Percentiles rank a stretch among this genome's conserved stretches.
phyloP scores from a whole-genome alignment of 2,329 filamentous ascomycete genomes.

The Hyphodiscus sp. region DNA sequence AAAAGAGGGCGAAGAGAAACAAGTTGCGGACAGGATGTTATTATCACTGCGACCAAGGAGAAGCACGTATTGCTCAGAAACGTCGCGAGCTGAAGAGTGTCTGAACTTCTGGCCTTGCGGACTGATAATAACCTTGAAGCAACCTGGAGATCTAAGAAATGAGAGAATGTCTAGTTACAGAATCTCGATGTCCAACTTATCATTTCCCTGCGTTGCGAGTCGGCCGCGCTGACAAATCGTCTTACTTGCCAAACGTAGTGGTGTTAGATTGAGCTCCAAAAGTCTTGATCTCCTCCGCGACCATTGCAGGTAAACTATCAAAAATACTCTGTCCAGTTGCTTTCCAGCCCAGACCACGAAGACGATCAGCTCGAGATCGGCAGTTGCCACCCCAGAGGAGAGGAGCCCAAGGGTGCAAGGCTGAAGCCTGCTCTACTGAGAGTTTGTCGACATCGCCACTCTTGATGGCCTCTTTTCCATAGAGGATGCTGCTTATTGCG shows the following conservation, averaged over 20 bases:
- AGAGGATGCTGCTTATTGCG: conserved; percentile 39
- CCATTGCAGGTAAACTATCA: conserved; percentile 18
- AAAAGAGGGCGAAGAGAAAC: too few relatives aligned
- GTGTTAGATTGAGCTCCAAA: conserved; percentile 13
- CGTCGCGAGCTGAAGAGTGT: too few relatives aligned
- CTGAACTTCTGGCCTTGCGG: too few relatives aligned
- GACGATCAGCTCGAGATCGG: conserved; percentile 17
- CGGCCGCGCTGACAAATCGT: background rate
- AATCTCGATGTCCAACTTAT: background rate
- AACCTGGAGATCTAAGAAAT: too few relatives aligned
- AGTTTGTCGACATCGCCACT: conserved; percentile 20
- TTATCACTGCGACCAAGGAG: too few relatives aligned
- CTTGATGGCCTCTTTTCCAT: conserved; percentile 40
- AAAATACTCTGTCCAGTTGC: conserved; percentile 13
- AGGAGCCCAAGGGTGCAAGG: conserved; percentile 23
- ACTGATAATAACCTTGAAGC: too few relatives aligned
- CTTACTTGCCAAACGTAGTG: conserved; percentile 12
- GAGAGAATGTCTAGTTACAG: too few relatives aligned
- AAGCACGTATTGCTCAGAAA: too few relatives aligned
- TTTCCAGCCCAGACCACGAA: conserved; percentile 21
- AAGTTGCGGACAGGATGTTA: too few relatives aligned
- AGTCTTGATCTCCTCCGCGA: conserved; percentile 16
- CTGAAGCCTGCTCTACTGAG: conserved; percentile 15
- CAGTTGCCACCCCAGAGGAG: conserved; percentile 26
- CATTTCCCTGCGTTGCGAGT: background rate